A percentile compares a stretch with the other conserved stretches of the same genome.
phyloP scores from a whole-genome alignment of 306 rosid species.

The Quercus engelmannii region DNA sequence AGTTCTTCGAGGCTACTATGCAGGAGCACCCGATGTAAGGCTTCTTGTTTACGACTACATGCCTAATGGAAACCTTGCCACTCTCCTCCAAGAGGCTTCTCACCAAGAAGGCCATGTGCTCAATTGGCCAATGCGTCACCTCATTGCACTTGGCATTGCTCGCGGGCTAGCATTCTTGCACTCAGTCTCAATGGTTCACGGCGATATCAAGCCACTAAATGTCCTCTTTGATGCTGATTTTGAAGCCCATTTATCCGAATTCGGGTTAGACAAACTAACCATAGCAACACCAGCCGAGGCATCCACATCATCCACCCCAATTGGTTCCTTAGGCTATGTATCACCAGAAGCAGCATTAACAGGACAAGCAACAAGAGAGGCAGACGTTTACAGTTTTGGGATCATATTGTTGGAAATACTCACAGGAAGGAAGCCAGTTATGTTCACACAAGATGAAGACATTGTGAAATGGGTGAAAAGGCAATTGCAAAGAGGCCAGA shows the following conservation, averaged over 20 bases:
- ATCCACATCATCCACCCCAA: constrained; percentile 44
- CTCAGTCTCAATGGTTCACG: constrained; percentile 60
- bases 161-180: constrained; percentile 72
- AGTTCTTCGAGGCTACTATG: constrained; percentile 74
- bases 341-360: constrained; percentile 64
- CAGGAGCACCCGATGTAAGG: constrained; percentile 69
- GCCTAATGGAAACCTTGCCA: constrained; percentile 84
- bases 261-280: constrained; percentile 62
- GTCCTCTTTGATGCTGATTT: constrained; percentile 87
- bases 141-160: constrained; percentile 79
- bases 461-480: constrained; percentile 88
- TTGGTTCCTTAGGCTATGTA: constrained; percentile 74
- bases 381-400: constrained; percentile 81
- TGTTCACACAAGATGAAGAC: constrained; percentile 75
- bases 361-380: constrained; percentile 59
- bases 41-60: constrained; percentile 78
- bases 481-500: constrained; percentile 65
- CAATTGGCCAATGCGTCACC: constrained; percentile 96
- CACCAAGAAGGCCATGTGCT: constrained; percentile 88
- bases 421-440: constrained; percentile 73
- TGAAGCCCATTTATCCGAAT: constrained; percentile 83
- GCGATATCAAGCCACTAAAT: constrained; percentile 75
- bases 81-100: constrained; percentile 79
- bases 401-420: constrained; percentile 74
- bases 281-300: constrained; percentile 46